Evolutionary conservation across 495 filamentous ascomycete genomes (phyloP).

Genomic region (Lasiosphaeria hispida): DNA sequence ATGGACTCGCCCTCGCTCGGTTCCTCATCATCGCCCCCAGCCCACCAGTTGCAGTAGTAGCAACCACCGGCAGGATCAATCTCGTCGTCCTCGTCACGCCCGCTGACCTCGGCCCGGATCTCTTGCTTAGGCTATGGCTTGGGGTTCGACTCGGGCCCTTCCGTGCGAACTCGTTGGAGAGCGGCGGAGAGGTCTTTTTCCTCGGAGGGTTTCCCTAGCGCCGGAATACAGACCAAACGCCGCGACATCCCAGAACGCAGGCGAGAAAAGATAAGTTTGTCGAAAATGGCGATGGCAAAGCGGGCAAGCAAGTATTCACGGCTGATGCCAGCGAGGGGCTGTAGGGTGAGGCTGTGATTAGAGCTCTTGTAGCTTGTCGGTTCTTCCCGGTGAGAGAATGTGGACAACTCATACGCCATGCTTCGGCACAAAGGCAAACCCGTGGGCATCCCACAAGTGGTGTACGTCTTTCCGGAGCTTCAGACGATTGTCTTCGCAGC

Average conservation of each 20-base stretch:
- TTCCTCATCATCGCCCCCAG: neutral
- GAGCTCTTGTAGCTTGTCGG: neutral
- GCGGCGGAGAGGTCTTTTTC: neutral
- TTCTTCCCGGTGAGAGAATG: neutral
- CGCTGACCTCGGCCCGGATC: neutral
- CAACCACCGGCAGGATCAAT: neutral
- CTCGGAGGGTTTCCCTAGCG: neutral
- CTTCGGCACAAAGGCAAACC: neutral
- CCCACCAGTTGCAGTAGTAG: neutral
- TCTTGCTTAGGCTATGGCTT: neutral
- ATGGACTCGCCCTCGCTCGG: neutral
- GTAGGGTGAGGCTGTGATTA: slow-evolving; percentile 1
- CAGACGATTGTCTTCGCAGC: neutral
- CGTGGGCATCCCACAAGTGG: neutral
- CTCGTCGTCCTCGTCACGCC: neutral
- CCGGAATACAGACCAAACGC: neutral
- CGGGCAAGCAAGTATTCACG: neutral
- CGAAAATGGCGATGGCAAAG: neutral
- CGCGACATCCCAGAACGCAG: neutral
- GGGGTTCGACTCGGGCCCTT: neutral
- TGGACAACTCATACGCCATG: neutral
- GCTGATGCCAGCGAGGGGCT: neutral
- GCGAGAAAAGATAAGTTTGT: neutral
- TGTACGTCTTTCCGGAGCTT: slow-evolving; percentile 2
- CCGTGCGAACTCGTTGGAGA: neutral